A percentile compares a stretch with the other conserved stretches of the same genome.
phyloP scores from a whole-genome alignment of 2,329 filamentous ascomycete genomes.

The Colletotrichum sojae region DNA sequence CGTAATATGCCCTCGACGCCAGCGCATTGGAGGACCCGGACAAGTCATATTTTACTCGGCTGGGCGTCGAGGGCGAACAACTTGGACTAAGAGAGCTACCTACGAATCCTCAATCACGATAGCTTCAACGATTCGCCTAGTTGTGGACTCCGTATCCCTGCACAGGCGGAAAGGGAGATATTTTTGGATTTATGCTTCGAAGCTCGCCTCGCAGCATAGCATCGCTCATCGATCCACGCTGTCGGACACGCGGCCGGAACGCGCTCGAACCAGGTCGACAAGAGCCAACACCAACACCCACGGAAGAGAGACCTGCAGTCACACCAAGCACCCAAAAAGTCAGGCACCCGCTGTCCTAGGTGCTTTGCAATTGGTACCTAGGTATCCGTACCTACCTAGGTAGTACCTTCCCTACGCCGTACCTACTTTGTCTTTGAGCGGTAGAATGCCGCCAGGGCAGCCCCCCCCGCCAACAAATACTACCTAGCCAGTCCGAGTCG shows the following conservation, averaged over 20 bases:
- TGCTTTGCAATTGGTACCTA: no score
- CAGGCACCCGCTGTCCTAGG: not conserved
- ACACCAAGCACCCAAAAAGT: not conserved
- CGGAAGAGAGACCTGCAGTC: not conserved
- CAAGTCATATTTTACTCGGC: conserved; percentile 1
- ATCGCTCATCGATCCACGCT: conserved; percentile 25
- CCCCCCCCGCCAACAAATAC: no score
- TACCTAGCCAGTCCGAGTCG: conserved; percentile 22
- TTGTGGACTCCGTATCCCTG: conserved; percentile 24
- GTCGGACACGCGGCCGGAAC: conserved; percentile 28
- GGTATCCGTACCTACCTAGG: not conserved
- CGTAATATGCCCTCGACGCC: no score
- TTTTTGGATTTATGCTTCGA: conserved; percentile 34
- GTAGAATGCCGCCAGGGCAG: no score
- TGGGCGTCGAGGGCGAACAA: conserved; percentile 5
- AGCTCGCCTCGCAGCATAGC: conserved; percentile 16
- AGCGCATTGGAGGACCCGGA: not conserved
- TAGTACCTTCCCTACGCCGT: no score
- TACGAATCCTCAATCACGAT: conserved; percentile 1
- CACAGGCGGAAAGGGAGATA: conserved; percentile 13
- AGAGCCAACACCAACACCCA: not conserved
- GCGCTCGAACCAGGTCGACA: not conserved
- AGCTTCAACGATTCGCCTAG: conserved; percentile 10
- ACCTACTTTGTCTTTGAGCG: no score
- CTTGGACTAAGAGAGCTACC: conserved; percentile 9